A percentile compares a stretch with the other conserved stretches of the same genome.
These are phyloP conservation scores for Naegleria gruberi DNA, from an alignment of 208 protist genomes.

Conservation along the genomic window DNA sequence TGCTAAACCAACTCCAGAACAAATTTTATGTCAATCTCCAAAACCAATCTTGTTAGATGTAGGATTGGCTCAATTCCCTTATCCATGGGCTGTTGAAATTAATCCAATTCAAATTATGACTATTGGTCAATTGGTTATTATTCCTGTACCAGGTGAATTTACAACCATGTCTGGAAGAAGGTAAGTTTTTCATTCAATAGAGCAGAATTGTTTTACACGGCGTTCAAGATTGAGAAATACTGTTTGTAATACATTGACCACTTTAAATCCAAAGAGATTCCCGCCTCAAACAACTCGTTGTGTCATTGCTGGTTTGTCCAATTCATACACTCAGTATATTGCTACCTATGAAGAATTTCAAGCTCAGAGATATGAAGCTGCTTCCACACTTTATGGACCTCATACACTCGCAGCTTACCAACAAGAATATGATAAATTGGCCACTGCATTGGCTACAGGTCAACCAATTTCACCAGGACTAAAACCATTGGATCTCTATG, in stretches of 20 bases:
- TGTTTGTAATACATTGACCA: not conserved
- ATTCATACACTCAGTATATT: constrained; percentile 15
- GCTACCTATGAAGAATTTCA: constrained; percentile 17
- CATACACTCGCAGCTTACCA: not conserved
- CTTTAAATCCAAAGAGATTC: not conserved
- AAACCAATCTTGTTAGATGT: constrained; percentile 22
- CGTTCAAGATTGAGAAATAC: not conserved
- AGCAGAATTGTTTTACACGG: too few relatives aligned
- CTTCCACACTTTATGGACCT: constrained; percentile 13
- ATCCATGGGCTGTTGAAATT: not conserved
- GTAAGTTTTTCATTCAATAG: too few relatives aligned
- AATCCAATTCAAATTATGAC: not conserved
- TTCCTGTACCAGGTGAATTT: not conserved
- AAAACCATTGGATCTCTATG: not conserved
- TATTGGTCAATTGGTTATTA: not conserved
- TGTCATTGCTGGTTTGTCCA: not conserved
- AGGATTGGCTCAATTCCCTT: not conserved
- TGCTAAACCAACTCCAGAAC: constrained; percentile 11
- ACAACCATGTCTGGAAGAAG: constrained; percentile 7
- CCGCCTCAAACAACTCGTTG: not conserved
- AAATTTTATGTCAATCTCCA: constrained; percentile 10
- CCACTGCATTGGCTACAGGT: not conserved
- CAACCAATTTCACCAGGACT: not conserved
- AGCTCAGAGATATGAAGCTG: constrained; percentile 22
- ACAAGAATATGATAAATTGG: constrained; percentile 11